Evolutionary conservation across 371 early-diverging fungal genomes (phyloP).

Genomic region (Mucor plumbeus): DNA sequence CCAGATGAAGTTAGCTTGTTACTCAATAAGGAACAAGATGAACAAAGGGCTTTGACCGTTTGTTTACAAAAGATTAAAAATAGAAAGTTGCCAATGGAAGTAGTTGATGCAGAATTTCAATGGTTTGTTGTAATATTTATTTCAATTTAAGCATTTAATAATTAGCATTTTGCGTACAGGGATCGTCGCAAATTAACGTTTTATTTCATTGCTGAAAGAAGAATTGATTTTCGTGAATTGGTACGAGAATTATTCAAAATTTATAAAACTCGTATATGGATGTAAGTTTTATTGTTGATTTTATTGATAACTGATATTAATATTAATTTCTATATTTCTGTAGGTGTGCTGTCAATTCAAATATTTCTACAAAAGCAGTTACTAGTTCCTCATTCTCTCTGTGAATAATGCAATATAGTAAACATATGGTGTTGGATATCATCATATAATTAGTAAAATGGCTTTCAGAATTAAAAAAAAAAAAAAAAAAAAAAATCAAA

Average conservation of each 20-base stretch:
- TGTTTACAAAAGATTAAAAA: slow-evolving; percentile 89
- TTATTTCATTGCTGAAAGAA: slow-evolving; percentile 87
- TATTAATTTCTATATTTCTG: background rate
- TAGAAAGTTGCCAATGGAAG: slow-evolving; percentile 90
- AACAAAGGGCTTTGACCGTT: slow-evolving; percentile 84
- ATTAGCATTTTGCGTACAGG: slow-evolving; percentile 1
- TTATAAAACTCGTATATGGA: slow-evolving; percentile 99
- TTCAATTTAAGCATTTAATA: background rate
- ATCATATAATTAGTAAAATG: too few relatives aligned
- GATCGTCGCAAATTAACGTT: slow-evolving; percentile 94
- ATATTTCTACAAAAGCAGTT: background rate
- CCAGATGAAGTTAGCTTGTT: slow-evolving; percentile 77
- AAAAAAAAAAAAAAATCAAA: too few relatives aligned
- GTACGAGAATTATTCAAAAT: slow-evolving; percentile 97
- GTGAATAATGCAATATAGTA: background rate
- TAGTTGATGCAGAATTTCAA: slow-evolving; percentile 97
- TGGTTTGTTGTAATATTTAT: slow-evolving; percentile 53
- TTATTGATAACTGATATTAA: background rate
- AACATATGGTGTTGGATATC: too few relatives aligned
- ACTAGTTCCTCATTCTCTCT: background rate
- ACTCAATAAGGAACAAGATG: slow-evolving; percentile 82
- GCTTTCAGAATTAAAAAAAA: background rate
- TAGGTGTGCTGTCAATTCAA: slow-evolving; percentile 19
- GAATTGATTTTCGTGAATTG: slow-evolving; percentile 97
- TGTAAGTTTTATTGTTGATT: slow-evolving; percentile 45